Evolutionary conservation across 1,284 basidiomycete species (phyloP), one percentile per base, ranked within the genome.

Genomic region (Puccinia polysora): DNA sequence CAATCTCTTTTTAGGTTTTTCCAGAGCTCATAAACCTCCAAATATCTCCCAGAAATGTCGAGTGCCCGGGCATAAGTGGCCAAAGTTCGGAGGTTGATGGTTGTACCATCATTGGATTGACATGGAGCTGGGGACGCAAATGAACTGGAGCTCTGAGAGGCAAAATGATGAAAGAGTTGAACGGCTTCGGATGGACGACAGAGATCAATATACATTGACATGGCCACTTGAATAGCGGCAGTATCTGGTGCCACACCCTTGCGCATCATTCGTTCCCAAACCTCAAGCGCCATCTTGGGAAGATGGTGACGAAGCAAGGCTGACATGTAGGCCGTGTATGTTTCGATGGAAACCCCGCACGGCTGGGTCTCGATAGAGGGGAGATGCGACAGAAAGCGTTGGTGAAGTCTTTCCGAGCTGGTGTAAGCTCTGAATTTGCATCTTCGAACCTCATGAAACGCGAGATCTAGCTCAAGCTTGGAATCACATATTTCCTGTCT

Each of bases 161-260:
- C 18, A 65, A 53, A 65, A 32, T 23, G 47, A 18, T 47, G 4
- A 50, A 70, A 70, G 23, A 70, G 20, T 20, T 62, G 34, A 20
- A 70, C 58, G 50, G 68, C 68, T 30, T 70, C 68, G 10, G 2
- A 20, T 36, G 68, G 56, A 6, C 58, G 56, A 52, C 45, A 36
- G 7, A 70, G 32, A 52, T 70, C 68, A 12, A 70, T 60, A 18
- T 50, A 34, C 30, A 62, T 59, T 25, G 58, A n/a, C 68, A 70
- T 70, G 32, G 53, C 68, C 32, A 70, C 68, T 38, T 70, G 68
- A 53, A 70, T 58, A 2, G 68, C 68, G 34, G 68, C 58, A 36
- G 58, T 58, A 45, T 70, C 68, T 5, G 68, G 68, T 52, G 32
- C 28, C 8, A 70, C 36, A 28, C 49, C 45, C 2, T 36, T 52